These are phyloP conservation scores for Andrographis paniculata DNA, from an alignment of 305 asterid genomes.

Conservation along the genomic window DNA sequence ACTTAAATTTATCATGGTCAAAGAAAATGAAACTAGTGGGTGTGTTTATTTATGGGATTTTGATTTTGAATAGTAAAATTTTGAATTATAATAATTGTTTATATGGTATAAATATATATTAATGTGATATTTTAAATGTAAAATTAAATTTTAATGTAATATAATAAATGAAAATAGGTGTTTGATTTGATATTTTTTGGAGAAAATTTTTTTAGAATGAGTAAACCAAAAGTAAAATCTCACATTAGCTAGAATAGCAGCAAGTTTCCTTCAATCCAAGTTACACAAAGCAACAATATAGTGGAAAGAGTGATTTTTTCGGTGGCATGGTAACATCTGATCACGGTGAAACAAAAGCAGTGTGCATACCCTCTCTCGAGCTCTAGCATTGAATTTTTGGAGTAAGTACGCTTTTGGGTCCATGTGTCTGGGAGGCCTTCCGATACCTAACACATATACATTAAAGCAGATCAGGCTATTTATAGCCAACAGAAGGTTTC, in stretches of 20 bases:
- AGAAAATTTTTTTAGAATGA: too few species aligned
- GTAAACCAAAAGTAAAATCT: too few species aligned
- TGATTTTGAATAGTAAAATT: too few species aligned
- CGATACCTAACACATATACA: slow-evolving; percentile 42
- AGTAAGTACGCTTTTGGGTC: slow-evolving; percentile 95
- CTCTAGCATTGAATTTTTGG: slow-evolving; percentile 74
- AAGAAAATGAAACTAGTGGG: too few species aligned
- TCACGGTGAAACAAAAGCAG: slow-evolving; percentile 16
- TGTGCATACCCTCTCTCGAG: slow-evolving; percentile 78
- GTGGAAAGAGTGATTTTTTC: neutral
- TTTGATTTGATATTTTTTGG: too few species aligned
- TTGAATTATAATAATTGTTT: too few species aligned
- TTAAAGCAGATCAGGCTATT: slow-evolving; percentile 9
- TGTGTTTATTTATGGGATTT: too few species aligned
- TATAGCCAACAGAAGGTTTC: slow-evolving; percentile 7
- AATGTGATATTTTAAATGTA: too few species aligned
- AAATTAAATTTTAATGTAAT: too few species aligned
- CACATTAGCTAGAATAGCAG: neutral
- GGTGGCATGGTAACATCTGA: slow-evolving; percentile 6
- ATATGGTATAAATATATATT: too few species aligned
- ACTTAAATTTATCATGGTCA: too few species aligned
- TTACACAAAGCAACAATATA: neutral
- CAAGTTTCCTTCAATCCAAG: neutral
- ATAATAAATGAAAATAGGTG: too few species aligned
- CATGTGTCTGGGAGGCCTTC: slow-evolving; percentile 96